A percentile compares a stretch with the other conserved stretches of the same genome.
Conservation (phyloP, 768 basidiomycete genomes). For the Termitomyces sp. region DNA sequence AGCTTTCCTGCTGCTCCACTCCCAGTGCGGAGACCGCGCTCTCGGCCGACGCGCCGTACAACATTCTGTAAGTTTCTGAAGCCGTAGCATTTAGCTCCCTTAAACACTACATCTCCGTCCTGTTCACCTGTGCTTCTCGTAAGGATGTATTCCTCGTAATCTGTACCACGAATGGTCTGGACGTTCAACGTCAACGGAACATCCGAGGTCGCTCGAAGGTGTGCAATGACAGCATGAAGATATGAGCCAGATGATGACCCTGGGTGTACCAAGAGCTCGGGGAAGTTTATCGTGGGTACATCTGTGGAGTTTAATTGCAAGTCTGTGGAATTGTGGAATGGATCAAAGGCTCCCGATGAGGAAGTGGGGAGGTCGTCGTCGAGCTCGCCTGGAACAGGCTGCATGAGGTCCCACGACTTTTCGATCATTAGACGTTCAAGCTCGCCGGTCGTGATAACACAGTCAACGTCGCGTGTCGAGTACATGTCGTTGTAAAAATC, state of each 20-base stretch:
- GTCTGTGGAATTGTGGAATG: neutral
- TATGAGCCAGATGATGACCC: constrained; percentile 94
- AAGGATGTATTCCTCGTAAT: constrained; percentile 74
- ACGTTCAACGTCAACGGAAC: constrained; percentile 44
- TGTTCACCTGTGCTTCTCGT: constrained; percentile 24
- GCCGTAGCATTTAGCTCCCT: constrained; percentile 93
- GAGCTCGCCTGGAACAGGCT: constrained; percentile 48
- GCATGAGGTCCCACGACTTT: constrained; percentile 71
- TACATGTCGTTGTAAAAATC: constrained; percentile 86
- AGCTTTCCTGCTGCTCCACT: constrained; percentile 61
- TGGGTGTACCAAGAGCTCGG: constrained; percentile 70
- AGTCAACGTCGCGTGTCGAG: constrained; percentile 90
- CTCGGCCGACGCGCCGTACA: constrained; percentile 87
- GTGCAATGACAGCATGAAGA: constrained; percentile 70
- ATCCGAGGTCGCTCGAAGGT: constrained; percentile 37
- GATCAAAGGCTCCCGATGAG: constrained; percentile 9
- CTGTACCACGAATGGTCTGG: constrained; percentile 62
- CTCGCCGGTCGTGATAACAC: constrained; percentile 96
- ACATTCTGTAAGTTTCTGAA: constrained; percentile 97
- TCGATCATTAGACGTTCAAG: constrained; percentile 81
- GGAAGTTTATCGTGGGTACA: constrained; percentile 30
- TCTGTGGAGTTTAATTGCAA: neutral
- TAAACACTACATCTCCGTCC: constrained; percentile 64
- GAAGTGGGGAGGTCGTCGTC: constrained; percentile 14
- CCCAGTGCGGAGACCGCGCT: constrained; percentile 68